Base-by-base conservation (phyloP, 2,329 filamentous ascomycete species). In the Pseudomassariella vexata region DNA sequence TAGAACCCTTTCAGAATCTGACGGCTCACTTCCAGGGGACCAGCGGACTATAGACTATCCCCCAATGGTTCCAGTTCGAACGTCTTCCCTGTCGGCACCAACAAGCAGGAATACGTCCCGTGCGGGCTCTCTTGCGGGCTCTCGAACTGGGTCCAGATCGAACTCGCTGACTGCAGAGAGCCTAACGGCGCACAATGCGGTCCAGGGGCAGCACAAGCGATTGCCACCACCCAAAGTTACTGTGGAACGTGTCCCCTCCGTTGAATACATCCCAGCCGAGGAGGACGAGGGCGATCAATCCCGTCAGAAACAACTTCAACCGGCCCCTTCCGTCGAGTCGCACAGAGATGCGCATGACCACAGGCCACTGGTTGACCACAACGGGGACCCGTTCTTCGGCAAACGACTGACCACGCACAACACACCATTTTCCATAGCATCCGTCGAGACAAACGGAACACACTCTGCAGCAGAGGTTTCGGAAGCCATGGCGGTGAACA, bases 371-470 rank as follows among this genome's bases (percentile, higher is more conserved):
- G 56, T 68, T 24, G 71, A 75, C 39, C 63, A 62, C 9, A 68
- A 73, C 40, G 70, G 70, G 5, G 74, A 77, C 36, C 66, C 64
- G 9, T 63, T 70, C 41, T 70, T 68, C 34, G 64, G 65, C 25
- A 72, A 66, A 43, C 65, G 68, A 30, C 59, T 71, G 23, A 71
- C 73, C 5, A 63, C 69, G 5, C 67, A 74, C 40, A 71, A 71
- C 40, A 80, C 77, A 0, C 77, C 77, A 4, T 80, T 81, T 44
- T 82, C 77, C 2, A 59, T 74, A 36, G 61, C 64, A 1, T 82
- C 77, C 0, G 65, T 79, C 28, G 76, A 79, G 33, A 77, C 74
- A n/a, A 71, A 62, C 22, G 70, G 65, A 20, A 79, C 76, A 32
- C 53, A 55, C n/a, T 77, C 72, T 3, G 63, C 66, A 26, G 65